A percentile compares a stretch with the other conserved stretches of the same genome.
phyloP scores from a whole-genome alignment of 495 filamentous ascomycete species.

The Talaromyces ruber region DNA sequence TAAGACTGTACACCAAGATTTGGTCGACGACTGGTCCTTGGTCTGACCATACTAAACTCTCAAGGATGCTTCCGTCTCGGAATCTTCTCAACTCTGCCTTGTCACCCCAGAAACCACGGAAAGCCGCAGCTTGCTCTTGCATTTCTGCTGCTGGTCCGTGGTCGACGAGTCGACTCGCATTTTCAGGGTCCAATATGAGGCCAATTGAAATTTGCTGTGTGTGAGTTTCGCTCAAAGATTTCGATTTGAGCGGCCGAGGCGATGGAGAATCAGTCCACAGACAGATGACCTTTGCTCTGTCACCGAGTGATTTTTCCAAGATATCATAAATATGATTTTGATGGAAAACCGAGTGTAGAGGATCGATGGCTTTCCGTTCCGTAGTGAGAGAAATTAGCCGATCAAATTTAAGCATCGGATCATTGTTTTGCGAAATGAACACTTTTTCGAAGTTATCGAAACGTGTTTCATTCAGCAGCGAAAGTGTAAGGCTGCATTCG shows the following conservation, averaged over 20 bases:
- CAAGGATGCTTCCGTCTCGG: constrained; percentile 46
- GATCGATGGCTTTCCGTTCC: constrained; percentile 17
- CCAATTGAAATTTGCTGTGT: constrained; percentile 45
- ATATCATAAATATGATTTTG: constrained; percentile 44
- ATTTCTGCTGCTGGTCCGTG: constrained; percentile 79
- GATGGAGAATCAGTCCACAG: constrained; percentile 31
- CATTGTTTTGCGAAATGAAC: constrained; percentile 67
- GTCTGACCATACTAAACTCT: constrained; percentile 72
- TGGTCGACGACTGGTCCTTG: constrained; percentile 66
- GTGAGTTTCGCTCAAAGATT: constrained; percentile 15
- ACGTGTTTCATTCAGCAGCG: constrained; percentile 62
- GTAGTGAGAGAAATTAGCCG: constrained; percentile 31
- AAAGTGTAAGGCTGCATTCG: constrained; percentile 62
- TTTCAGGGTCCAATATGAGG: constrained; percentile 60
- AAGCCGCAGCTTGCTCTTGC: constrained; percentile 40
- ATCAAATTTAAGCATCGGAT: constrained; percentile 66
- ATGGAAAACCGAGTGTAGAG: constrained; percentile 20
- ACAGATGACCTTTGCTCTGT: constrained; percentile 61
- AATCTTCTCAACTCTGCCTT: constrained; percentile 48
- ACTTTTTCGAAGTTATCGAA: constrained; percentile 74
- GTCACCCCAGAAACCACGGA: constrained; percentile 44
- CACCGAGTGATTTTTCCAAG: constrained; percentile 60
- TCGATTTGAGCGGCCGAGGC: constrained; percentile 28
- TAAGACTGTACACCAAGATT: constrained; percentile 66
- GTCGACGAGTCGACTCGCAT: constrained; percentile 67